phyloP scores from a whole-genome alignment of 202 grass and related monocot genomes.

The Brachypodium distachyon region DNA sequence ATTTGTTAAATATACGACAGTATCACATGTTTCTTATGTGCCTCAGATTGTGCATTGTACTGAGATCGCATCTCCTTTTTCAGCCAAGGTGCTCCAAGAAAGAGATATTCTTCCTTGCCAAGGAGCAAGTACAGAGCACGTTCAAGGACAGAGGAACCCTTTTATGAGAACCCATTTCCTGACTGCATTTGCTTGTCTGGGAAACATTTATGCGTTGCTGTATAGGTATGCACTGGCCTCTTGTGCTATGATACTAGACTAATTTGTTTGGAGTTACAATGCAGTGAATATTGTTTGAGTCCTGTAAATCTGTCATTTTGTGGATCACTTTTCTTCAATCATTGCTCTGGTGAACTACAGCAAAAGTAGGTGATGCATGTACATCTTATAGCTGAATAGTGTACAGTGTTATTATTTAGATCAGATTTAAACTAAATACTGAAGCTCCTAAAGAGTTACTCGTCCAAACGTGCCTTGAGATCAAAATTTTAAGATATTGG shows the following conservation, averaged over 20 bases:
- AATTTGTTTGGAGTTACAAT: neutral
- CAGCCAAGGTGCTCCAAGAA: conserved; percentile 75
- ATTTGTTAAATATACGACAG: neutral
- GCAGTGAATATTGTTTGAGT: neutral
- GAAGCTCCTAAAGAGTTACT: no score
- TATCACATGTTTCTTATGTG: neutral
- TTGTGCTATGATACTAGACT: neutral
- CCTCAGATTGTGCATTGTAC: neutral
- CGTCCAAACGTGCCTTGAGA: no score
- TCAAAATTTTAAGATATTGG: no score
- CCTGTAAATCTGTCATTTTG: neutral
- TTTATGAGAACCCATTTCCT: conserved; percentile 75
- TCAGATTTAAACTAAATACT: no score
- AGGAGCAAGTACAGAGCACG: conserved; percentile 69
- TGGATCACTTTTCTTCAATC: neutral
- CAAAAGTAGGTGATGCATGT: neutral
- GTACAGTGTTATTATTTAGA: no score
- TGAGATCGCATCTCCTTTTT: conserved; percentile 14
- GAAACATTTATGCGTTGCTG: conserved; percentile 29
- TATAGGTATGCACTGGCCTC: conserved; percentile 20
- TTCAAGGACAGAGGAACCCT: conserved; percentile 73
- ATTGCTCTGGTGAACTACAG: neutral
- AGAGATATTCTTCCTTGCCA: conserved; percentile 61
- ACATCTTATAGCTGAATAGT: no score
- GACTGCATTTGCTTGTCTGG: conserved; percentile 65